A percentile compares a stretch with the other conserved stretches of the same genome.
These are phyloP conservation scores for Tephrocybe sp. DNA, from an alignment of 768 basidiomycete genomes.

Conservation along the genomic window DNA sequence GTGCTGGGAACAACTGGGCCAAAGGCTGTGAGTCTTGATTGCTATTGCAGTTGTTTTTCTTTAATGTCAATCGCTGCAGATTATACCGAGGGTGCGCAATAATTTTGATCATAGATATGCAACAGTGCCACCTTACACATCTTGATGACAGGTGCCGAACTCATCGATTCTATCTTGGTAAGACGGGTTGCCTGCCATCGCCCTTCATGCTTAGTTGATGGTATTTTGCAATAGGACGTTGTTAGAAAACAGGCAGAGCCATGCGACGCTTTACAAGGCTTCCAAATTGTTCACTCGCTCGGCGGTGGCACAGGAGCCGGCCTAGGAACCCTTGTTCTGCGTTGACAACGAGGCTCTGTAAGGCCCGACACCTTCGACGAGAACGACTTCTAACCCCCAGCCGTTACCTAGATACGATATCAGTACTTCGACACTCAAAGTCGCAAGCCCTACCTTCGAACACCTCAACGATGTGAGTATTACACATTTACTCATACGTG, in stretches of 20 bases:
- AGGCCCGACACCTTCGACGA: conserved; percentile 22
- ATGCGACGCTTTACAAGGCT: conserved; percentile 88
- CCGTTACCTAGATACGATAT: conserved; percentile 61
- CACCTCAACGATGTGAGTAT: conserved; percentile 65
- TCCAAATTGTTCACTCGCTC: conserved; percentile 85
- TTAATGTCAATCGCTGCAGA: conserved; percentile 36
- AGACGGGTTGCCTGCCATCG: conserved; percentile 1
- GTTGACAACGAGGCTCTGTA: conserved; percentile 88
- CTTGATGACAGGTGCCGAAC: conserved; percentile 73
- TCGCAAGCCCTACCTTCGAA: conserved; percentile 58
- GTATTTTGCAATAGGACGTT: conserved; percentile 63
- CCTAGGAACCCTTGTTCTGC: conserved; percentile 39
- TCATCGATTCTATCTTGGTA: conserved; percentile 81
- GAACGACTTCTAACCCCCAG: background rate
- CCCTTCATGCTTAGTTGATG: background rate
- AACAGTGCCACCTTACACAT: background rate
- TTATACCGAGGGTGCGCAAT: conserved; percentile 77
- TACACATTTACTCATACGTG: background rate
- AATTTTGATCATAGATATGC: background rate
- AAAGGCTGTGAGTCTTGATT: conserved; percentile 71
- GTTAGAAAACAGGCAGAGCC: conserved; percentile 75
- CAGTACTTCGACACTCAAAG: conserved; percentile 60
- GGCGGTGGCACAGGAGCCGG: conserved; percentile 89
- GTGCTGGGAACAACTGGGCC: conserved; percentile 94
- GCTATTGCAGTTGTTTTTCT: background rate